Evolutionary conservation across 768 basidiomycete species (phyloP), one percentile per base, ranked within the genome.

Genomic region (Hebeloma cylindrosporum): DNA sequence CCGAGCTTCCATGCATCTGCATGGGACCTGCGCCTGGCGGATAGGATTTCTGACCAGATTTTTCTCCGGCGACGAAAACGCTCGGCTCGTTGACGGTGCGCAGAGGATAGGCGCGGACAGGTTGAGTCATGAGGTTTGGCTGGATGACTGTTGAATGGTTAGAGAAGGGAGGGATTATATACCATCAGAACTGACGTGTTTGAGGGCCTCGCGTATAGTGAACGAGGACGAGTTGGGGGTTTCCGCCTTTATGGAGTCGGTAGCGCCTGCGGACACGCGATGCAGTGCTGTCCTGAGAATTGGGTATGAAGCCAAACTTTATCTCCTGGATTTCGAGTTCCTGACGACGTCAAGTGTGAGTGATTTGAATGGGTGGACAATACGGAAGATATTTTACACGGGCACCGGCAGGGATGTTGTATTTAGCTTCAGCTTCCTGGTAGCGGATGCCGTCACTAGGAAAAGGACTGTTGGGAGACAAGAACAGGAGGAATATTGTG

Each of bases 371-470:
- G 29, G 29, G n/a, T 34, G 8, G 21, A 22, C 17, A 34, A 14
- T 30, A 25, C 22, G 29, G 25, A 40, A 44, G 48, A 38, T 41
- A 9, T 68, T 83, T 58, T 62, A 86, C 86, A 49, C 81, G 79
- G 48, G 66, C 69, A 7, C 71, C 77, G 36, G 68, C 69, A 22
- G 80, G 72, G 4, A 85, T 71, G 27, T 65, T 63, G 57, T 72
- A 80, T 53, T 80, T 78, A 31, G 75, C 74, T 58, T 92, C 89
- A 41, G 79, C 66, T 45, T 90, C 89, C 52, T 83, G 80, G 60
- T 76, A 93, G 30, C 85, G 79, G 44, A 92, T 72, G 14, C 89
- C 89, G 55, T 93, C 89, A 45, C 71, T 76, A 16, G 87, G 88
- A 59, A 87, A 85, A 2, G 77, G 72, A 18, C 72, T 56, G 45